Base-by-base conservation (phyloP, 2,329 filamentous ascomycete species). In the Coniochaeta pulveracea region DNA sequence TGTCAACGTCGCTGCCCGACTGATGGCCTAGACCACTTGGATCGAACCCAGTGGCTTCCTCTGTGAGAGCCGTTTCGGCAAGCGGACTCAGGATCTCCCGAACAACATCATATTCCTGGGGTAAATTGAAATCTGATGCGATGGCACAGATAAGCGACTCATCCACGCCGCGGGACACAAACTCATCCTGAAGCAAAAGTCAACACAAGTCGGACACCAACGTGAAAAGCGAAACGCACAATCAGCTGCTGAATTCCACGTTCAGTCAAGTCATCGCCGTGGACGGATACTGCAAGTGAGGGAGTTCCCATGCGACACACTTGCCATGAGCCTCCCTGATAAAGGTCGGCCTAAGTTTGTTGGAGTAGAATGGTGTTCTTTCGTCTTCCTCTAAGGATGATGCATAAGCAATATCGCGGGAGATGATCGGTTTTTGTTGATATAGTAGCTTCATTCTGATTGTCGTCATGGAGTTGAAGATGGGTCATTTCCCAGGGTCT, bases 1-100 rank as follows among this genome's bases (percentile, higher is more conserved):
- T n/a, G 49, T 48, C 25, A 51, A 46, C 11, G 51, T 56, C 32
- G 25, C 28, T 31, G 19, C 22, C 28, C 16, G 35, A 47, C 45
- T 16, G 21, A 10, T 66, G 69, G 18, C 76, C 71, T 17, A 79
- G 72, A 3, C 81, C 85, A 19, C 81, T 85, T 0, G 83, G 73
- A 43, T 91, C 85, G 48, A 93, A 93, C 0, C 76, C 77, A 8
- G 73, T 76, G 11, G 76, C 70, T 47, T 91, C 83, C 50, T 91
- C 80, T 2, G 60, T 56, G 0, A 61, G 51, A 1, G 81, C 85
- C 37, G 69, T 61, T 19, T 72, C 60, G 33, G 80, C 80, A 10
- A 95, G 57, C 1, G 58, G 54, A n/a, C 80, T 64, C 1, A 95
- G 63, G 1, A 69, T 65, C n/a, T 59, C 50, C 19, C 69, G 68